Base-by-base conservation (phyloP, 1,139 yeast species). In the Kluyveromyces sp. region DNA sequence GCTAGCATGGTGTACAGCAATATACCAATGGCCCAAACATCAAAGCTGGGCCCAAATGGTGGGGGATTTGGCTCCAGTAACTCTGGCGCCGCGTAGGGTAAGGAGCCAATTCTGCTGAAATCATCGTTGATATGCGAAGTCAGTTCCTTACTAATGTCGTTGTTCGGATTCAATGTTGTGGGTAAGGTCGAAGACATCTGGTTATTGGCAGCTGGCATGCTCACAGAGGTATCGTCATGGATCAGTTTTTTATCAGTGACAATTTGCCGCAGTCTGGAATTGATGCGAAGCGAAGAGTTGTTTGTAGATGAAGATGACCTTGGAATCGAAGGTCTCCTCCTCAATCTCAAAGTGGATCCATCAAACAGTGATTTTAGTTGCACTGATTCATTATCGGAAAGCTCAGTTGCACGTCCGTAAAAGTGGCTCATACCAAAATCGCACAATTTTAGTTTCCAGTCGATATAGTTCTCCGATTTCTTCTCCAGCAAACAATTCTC, bases 41-140 rank as follows among this genome's bases (percentile, higher is more conserved):
- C 97, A 2, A 64, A 55, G 44, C 79, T 70, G 0, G 88, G 84
- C 0, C 84, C 82, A 45, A 83, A 69, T 2, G 84, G 80, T 2
- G 84, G 81, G 1, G 85, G 85, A 22, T 73, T 69, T 1, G 85
- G 80, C 33, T 71, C 68, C 42, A 88, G 67, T 29, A 87, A 68
- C 58, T 89, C 96, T 0, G 97, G 97, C 0, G 95, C 76, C 0
- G 96, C 95, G 60, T 87, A 89, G 0, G 96, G 96, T 33, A 89
- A 69, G 1, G 95, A 87, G 0, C 97, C 97, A 46, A 87, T 84
- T 53, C 79, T 83, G 11, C 35, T 22, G 15, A 22, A 33, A n/a
- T 40, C 41, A 15, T 33, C 40, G 13, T 26, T 33, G 34, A 33
- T 13, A 22, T 31, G 25, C 6, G 36, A 31, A 33, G 11, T 15